Percentiles rank a stretch among this genome's conserved stretches.
Conservation (phyloP, 169 alveolate genomes). For the Condylostoma magnum region DNA sequence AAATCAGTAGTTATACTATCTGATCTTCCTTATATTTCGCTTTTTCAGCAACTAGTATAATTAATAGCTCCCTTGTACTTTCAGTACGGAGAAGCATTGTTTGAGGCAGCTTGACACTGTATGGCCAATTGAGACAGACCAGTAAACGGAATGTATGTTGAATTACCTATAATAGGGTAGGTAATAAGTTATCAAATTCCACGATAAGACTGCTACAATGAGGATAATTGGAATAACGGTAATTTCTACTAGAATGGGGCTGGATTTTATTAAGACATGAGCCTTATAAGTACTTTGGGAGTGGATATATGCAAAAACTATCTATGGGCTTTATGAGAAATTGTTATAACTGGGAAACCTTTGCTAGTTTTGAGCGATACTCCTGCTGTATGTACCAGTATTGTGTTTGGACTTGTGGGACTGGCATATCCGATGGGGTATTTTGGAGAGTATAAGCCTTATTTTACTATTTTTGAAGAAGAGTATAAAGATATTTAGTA, state of each 20-base stretch:
- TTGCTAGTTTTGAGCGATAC: neutral
- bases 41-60: constrained; percentile 15
- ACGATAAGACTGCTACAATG: neutral
- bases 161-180: constrained; percentile 18
- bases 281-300: constrained; percentile 16
- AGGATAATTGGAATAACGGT: neutral
- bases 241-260: neutral
- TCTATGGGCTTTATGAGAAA: constrained; percentile 27
- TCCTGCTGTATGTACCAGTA: constrained; percentile 7
- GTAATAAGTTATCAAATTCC: constrained; percentile 18
- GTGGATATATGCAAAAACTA: neutral
- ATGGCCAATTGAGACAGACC: neutral
- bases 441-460: constrained; percentile 25
- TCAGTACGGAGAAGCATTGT: constrained; percentile 25
- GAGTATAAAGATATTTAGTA: neutral
- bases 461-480: constrained; percentile 24
- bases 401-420: constrained; percentile 12
- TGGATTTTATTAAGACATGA: constrained; percentile 24
- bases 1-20: constrained; percentile 20
- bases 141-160: neutral
- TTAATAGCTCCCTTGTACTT: constrained; percentile 20
- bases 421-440: constrained; percentile 7
- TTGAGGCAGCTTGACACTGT: neutral
- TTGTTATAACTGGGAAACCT: constrained; percentile 10
- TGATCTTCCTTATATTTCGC: neutral